Base-by-base conservation (phyloP, 345 rosid genomes). In the Gossypium turneri region DNA sequence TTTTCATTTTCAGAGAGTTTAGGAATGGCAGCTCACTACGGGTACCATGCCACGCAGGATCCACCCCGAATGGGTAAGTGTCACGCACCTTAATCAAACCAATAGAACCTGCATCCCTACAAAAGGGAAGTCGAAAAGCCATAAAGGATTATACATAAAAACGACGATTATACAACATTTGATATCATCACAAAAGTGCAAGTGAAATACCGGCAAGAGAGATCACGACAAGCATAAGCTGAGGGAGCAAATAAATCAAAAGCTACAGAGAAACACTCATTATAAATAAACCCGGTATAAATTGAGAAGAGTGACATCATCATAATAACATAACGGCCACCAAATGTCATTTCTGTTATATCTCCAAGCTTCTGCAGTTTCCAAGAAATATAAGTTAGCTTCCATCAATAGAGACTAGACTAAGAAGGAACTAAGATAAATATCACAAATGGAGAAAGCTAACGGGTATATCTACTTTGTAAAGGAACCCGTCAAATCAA, bases 1-100 rank as follows among this genome's bases (percentile, higher is more conserved):
- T 88, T 89, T 95, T 93, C 99, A 95, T 95, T 90, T 95, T 93
- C 78, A 95, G 82, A 38, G 99, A 95, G 85, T 93, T 93, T 38
- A 95, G 88, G 82, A 89, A 95, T 52, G 99, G 98, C 63, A 91
- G 84, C 86, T 95, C 98, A 44, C 92, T 91, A 63, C 97, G 95
- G 67, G 82, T 76, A 70, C 98, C 98, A 77, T 91, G 97, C 98
- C 99, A 93, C 24, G 50, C 92, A 74, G 99, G 98, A 84, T 93
- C 99, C 51, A 95, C 92, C 7, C 99, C 99, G 73, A 93, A 93
- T 47, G 99, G 98, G 69, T 95, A 95, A 76, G 99, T 53, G 58
- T 88, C 90, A 50, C 91, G 84, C 70, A 85, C 86, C 79, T 93
- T 93, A 74, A 93, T 90, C 86, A 95, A 73, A 76, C 99, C 99